These are phyloP conservation scores for Ascochyta clinopodiicola DNA, from an alignment of 2,329 filamentous ascomycete genomes.

Conservation along the genomic window DNA sequence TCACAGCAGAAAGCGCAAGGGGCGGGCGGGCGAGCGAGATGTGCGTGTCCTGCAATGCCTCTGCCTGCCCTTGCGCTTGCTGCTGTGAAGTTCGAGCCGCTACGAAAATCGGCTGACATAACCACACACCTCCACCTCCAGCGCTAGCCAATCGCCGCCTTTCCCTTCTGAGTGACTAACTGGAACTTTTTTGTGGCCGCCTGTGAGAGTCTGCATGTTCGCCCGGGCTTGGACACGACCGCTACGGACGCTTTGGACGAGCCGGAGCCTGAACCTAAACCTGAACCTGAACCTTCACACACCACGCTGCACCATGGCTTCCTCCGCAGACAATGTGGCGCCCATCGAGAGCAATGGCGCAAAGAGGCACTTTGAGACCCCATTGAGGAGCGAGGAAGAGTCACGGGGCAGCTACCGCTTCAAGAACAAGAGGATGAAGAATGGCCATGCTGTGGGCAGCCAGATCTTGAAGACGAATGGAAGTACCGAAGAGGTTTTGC, in stretches of 20 bases:
- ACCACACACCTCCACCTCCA: conserved; percentile 13
- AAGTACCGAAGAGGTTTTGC: conserved; percentile 57
- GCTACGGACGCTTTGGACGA: conserved; percentile 32
- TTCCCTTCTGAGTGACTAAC: conserved; percentile 34
- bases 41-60: conserved; percentile 8
- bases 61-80: neutral
- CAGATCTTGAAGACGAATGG: conserved; percentile 51
- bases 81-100: conserved; percentile 3
- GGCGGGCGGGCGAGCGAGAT: conserved; percentile 10
- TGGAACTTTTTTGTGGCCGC: conserved; percentile 25
- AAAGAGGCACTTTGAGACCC: conserved; percentile 44
- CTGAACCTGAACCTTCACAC: conserved; percentile 15
- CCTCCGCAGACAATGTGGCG: conserved; percentile 39
- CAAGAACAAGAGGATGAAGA: conserved; percentile 59
- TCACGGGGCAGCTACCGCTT: conserved; percentile 46
- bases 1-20: too few relatives aligned
- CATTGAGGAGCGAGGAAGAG: conserved; percentile 42
- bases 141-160: conserved; percentile 36
- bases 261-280: conserved; percentile 21
- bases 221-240: conserved; percentile 30
- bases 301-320: conserved; percentile 41
- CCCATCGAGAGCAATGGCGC: conserved; percentile 43
- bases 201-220: conserved; percentile 27
- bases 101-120: conserved; percentile 32
- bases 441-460: conserved; percentile 45